Conservation (phyloP, 148 eudicot genomes). For the Rhododendron simsii region DNA sequence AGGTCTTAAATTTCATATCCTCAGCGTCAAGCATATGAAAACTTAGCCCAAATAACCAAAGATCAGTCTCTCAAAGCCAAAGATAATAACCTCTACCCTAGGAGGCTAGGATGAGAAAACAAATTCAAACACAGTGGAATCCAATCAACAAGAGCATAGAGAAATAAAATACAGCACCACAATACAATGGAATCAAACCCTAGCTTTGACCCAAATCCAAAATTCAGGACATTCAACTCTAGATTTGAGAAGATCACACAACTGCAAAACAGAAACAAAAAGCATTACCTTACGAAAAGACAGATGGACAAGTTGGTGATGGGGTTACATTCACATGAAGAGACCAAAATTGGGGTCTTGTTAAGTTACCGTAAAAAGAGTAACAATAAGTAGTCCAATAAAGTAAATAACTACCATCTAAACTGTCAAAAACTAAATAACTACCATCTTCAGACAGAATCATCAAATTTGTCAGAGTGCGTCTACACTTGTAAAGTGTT, state of each 20-base stretch:
- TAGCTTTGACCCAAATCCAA: neutral
- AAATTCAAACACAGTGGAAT: neutral
- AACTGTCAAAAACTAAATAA: too few species aligned
- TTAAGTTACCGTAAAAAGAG: neutral
- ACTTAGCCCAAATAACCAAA: neutral
- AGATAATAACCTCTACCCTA: neutral
- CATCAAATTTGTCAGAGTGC: neutral
- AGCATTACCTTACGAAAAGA: neutral
- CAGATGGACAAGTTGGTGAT: neutral
- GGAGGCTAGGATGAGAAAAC: neutral
- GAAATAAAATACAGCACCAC: too few species aligned
- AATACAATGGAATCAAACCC: slow-evolving; percentile 6
- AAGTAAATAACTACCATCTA: neutral
- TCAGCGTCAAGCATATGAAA: neutral
- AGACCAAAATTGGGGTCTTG: neutral
- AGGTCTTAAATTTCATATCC: neutral
- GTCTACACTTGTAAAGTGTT: neutral
- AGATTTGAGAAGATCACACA: slow-evolving; percentile 66
- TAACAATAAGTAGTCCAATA: neutral
- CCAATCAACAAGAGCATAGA: neutral
- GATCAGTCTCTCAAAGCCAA: neutral
- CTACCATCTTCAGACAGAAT: neutral
- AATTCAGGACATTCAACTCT: slow-evolving; percentile 41
- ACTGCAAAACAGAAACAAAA: slow-evolving; percentile 37
- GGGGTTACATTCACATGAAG: neutral